Base-by-base conservation (phyloP, 2,329 filamentous ascomycete species). In the Cladosporium sp. region DNA sequence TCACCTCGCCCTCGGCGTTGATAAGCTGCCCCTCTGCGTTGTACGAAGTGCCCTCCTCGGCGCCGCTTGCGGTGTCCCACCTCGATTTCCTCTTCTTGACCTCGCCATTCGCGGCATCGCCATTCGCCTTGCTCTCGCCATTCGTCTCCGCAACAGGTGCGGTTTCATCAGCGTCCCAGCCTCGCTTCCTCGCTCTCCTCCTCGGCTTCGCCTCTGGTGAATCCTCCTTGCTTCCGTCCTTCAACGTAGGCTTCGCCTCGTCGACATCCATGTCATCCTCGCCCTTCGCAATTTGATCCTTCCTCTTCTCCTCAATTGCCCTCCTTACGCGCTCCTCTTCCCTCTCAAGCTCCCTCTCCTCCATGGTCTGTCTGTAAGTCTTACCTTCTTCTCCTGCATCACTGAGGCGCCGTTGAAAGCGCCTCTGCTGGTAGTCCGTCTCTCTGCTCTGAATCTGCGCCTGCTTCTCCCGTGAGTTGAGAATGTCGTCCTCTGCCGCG, bases 351-450 rank as follows among this genome's bases (percentile, higher is more conserved):
- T 99, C 92, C 48, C 90, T 86, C 58, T 85, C 78, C 58, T 89
- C 86, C 92, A 99, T 97, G 47, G 95, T 79, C 57, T 95, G 89
- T 60, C 88, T 83, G 67, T 97, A 99, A 54, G 83, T 92, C 55
- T 87, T 78, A 15, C 88, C 89, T 59, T 90, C 85, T 11, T 13
- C 30, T 22, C 80, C 75, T 19, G 84, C 42, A 79, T 82, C 66
- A 18, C 89, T 93, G 56, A 97, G 77, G 47, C 82, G 84, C 55
- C 93, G 89, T 67, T 96, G 85, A 69, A 95, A 95, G 53, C 91
- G 84, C 58, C 91, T 88, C 73, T 95, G 96, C 73, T 99, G 95
- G 68, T 99, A 99, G 66, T 97, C 92, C 56, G 90, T 95, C 75
- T 97, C 92, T 63, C 93, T 86, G 66, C 95, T 92, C 54, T 85